Evolutionary conservation across 345 rosid genomes (phyloP).

Genomic region (Citropsis articulata): DNA sequence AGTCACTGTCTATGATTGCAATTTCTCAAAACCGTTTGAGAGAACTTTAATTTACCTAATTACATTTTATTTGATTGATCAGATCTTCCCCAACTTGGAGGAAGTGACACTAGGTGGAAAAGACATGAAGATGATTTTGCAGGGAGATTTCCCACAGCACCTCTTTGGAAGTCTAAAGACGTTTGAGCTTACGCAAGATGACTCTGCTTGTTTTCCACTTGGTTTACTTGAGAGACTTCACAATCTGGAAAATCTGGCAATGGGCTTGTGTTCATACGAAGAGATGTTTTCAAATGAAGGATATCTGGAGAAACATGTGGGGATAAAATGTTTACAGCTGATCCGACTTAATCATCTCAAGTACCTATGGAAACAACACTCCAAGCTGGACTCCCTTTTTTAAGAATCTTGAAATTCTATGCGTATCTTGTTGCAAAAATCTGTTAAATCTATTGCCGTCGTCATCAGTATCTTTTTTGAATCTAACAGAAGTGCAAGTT

Average conservation of each 20-base stretch:
- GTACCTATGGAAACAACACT: conserved; percentile 10
- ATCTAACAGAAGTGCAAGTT: background rate
- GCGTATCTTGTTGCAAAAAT: background rate
- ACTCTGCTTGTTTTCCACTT: too few species aligned
- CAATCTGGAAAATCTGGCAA: conserved; percentile 3
- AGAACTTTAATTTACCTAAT: too few species aligned
- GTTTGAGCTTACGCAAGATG: background rate
- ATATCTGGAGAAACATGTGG: background rate
- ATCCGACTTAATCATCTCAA: background rate
- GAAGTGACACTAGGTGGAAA: too few species aligned
- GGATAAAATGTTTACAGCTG: background rate
- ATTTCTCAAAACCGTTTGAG: too few species aligned
- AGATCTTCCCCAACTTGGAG: too few species aligned
- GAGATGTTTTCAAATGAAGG: background rate
- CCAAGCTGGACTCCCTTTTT: background rate
- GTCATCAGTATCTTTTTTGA: background rate
- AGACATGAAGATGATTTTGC: too few species aligned
- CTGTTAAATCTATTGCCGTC: background rate
- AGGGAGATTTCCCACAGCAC: too few species aligned
- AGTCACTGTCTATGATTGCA: too few species aligned
- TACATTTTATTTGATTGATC: too few species aligned
- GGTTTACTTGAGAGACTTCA: background rate
- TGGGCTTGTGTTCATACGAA: background rate
- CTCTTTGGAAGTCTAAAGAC: too few species aligned
- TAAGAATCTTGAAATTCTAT: background rate